These are phyloP conservation scores for Larix kaempferi DNA, from an alignment of 75 land plant species.

Conservation along the genomic window DNA sequence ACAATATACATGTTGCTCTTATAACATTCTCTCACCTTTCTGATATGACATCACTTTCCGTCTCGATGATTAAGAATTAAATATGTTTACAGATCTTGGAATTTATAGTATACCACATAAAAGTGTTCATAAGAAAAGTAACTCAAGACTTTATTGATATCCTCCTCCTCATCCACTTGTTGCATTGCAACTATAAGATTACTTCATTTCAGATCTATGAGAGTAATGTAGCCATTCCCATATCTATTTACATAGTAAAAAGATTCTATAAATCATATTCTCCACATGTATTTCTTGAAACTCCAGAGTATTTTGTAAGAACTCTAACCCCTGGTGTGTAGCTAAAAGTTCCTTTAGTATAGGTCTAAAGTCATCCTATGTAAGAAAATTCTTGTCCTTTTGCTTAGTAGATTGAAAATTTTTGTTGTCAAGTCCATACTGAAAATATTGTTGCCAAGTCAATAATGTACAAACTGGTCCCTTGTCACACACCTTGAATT, in stretches of 20 bases:
- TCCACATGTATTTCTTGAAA: conserved; percentile 99
- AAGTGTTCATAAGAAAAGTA: no score
- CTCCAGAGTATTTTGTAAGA: conserved; percentile 87
- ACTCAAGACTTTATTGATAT: conserved; percentile 90
- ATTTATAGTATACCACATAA: no score
- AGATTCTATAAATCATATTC: conserved; percentile 93
- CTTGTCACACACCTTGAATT: no score
- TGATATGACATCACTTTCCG: no score
- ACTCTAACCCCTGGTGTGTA: conserved; percentile 91
- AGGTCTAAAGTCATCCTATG: conserved; percentile 91
- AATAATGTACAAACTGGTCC: conserved; percentile 75
- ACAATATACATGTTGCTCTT: no score
- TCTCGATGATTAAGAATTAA: no score
- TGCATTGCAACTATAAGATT: conserved; percentile 83
- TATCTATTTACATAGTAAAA: conserved; percentile 87
- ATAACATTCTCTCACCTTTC: no score
- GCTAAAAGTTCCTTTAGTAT: conserved; percentile 74
- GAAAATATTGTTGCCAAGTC: conserved; percentile 70
- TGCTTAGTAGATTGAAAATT: conserved; percentile 67
- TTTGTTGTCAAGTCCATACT: conserved; percentile 62
- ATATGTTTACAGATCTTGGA: no score
- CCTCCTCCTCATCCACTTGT: conserved; percentile 97
- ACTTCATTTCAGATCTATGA: conserved; percentile 88
- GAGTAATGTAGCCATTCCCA: conserved; percentile 80
- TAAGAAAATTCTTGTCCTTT: conserved; percentile 63